Conservation (phyloP, 495 filamentous ascomycete species). For the Elasticomyces elasticus region DNA sequence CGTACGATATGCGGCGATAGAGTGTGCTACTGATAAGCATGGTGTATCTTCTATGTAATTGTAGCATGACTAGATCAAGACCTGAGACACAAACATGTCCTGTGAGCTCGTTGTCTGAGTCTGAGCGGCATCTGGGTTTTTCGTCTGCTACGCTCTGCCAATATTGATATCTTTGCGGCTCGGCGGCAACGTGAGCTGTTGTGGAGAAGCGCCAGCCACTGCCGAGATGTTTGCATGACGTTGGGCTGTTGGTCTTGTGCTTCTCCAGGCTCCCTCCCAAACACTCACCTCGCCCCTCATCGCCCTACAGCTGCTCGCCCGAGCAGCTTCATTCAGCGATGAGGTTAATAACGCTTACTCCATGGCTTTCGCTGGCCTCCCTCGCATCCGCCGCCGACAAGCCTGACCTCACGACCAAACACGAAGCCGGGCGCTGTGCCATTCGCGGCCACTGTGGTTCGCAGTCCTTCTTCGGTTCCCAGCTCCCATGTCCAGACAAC, state of each 20-base stretch:
- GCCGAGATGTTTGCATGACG: background rate
- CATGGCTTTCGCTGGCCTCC: conserved; percentile 2
- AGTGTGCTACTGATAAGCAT: background rate
- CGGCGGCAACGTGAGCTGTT: too few species aligned
- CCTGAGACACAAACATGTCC: too few species aligned
- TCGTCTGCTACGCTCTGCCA: too few species aligned
- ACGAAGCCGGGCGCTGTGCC: conserved; percentile 83
- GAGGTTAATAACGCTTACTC: background rate
- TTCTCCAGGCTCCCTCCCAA: background rate
- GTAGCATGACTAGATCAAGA: background rate
- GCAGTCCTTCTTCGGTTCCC: conserved; percentile 72
- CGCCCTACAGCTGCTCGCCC: background rate
- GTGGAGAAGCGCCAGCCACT: background rate
- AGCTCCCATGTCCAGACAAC: conserved; percentile 93
- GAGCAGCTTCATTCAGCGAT: conserved; percentile 1
- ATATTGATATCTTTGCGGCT: too few species aligned
- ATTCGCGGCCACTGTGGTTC: conserved; percentile 86
- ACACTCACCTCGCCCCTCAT: background rate
- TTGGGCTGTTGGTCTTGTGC: background rate
- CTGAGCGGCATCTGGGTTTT: too few species aligned
- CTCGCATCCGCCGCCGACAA: background rate
- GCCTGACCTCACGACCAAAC: conserved; percentile 46
- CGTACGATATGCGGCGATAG: background rate
- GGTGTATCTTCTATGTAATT: background rate
- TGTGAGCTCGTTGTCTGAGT: too few species aligned